Evolutionary conservation across 164 flowering plant species (phyloP), one percentile per base, ranked within the genome.

Genomic region (Taxillus chinensis): DNA sequence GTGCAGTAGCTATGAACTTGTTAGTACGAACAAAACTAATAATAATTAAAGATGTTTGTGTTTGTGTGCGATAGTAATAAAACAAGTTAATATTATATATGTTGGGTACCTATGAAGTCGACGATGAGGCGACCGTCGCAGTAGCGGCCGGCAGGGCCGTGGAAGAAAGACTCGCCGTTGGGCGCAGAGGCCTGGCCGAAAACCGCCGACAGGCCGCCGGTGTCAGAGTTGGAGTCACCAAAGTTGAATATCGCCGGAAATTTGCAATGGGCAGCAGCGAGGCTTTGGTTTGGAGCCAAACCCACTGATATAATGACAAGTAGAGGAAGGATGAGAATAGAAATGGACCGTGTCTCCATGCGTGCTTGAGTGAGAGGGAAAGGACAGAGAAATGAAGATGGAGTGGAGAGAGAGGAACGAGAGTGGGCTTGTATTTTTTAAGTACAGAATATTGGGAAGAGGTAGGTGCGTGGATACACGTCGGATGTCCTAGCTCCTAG

Each of bases 191-290:
- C 58, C 58, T 55, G 58, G 5, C 58, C 58, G 40, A 55, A 55
- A 5, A 38, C 58, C 10, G 58, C 58, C 27, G 58, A 55, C 5
- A 55, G 58, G 5, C 58, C 58, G 39, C 58, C 58, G 9, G 58
- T 55, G 58, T 55, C 58, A 3, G 58, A 55, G 40, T 55, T 55
- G 39, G 58, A 55, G 40, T 55, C 58, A 0, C 58, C 58, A 11
- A 55, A 55, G 8, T 55, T 55, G 58, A 55, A 55, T 55, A 55
- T 55, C 38, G 58, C 58, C 41, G 58, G 58, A 55, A 55, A 55
- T 17, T 15, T 5, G 58, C 58, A 55, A 6, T 8, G 51, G 51
- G 46, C 7, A 14, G 51, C 51, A 14, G 7, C 51, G 4, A 48
- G 51, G 13, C 4, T 11, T 48, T 2, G 13, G 13, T 4, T 48